Evolutionary conservation across 2,329 filamentous ascomycete genomes (phyloP), one percentile per base, ranked within the genome.

Genomic region (Pseudogymnoascus sp.): DNA sequence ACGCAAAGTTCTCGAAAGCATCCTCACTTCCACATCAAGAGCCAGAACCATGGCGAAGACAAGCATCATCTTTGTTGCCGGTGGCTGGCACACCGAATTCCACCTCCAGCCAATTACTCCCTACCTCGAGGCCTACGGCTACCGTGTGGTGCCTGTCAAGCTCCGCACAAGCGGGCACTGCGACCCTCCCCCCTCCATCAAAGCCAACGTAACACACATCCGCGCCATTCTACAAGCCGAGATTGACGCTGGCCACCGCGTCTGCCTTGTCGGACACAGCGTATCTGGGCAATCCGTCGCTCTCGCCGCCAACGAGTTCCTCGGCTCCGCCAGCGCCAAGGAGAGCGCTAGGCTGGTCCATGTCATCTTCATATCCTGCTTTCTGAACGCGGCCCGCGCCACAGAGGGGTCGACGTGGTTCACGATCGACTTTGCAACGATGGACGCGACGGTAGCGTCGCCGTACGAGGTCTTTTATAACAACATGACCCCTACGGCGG

Each of bases 371-470:
- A 60, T 60, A 12, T 33, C 58, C 16, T 60, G 58, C 58, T 60
- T 41, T 23, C 58, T 41, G 58, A 41, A 60, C 19, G 26, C 31
- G 6, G 8, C 6, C 19, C 58, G 58, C 19, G 31, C 58, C 2
- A 33, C 21, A 4, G 58, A 37, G 14, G 58, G 33, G 16, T 19
- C 4, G 29, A 19, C 33, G 31, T 60, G 58, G 58, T 60, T 37
- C 33, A 41, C 58, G 12, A 38, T 60, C 33, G 58, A 60, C 58
- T 60, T 60, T 23, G 58, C 7, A 4, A 60, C 58, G 58, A 60
- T 60, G 58, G 31, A 37, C 10, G 31, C 58, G 58, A 60, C 58
- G 12, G 23, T 60, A 12, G 6, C 16, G 31, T 60, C 58, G 7
- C 26, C 58, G 21, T 60, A 60, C 7, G 58, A 60, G n/a, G 21